Evolutionary conservation across 805 yeast species (phyloP), one percentile per base, ranked within the genome.

Genomic region (Starmerella sp.): DNA sequence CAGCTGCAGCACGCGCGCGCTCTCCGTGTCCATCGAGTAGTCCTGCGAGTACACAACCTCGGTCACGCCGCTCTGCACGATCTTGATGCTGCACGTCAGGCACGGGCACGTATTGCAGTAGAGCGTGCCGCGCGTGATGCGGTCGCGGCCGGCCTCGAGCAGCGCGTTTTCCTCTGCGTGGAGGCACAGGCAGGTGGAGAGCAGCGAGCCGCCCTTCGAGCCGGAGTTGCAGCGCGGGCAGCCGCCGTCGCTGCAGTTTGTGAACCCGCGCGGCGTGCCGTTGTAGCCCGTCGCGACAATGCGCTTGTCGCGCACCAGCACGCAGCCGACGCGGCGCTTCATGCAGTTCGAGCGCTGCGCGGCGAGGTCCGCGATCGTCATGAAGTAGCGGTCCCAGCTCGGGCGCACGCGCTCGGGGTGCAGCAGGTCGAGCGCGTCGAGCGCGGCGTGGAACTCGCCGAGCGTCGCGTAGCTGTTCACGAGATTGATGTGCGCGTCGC

Each of bases 131-230:
- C 62, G 61, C 10, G 69, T 70, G 10, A 87, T 77, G 54, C 97
- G 73, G 60, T 86, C 95, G 59, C 97, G 75, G 1, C 98, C 98
- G 7, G 96, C 87, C 67, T 93, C 98, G 51, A 93, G 69, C 41
- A 93, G 72, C 0, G 98, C 97, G 67, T 93, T 93, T 63, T 93
- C 99, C 67, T 93, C 99, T 0, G 97, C 98, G 68, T 93, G 99
- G 36, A 93, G 70, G 68, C 99, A 93, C 49, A 93, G 70, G 68
- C 99, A 93, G 0, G 97, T 88, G 4, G 84, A 77, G 39, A 91
- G 71, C 1, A 77, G 80, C 2, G 79, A 75, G 2, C 95, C 95
- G 2, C 77, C 75, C 7, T 84, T 90, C 30, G 77, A 71, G 6
- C 62, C 68, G 11, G 58, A 47, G 64, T 93, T 93, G 68, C 99